Conservation (phyloP, 768 basidiomycete species). For the Mycena alexandri region DNA sequence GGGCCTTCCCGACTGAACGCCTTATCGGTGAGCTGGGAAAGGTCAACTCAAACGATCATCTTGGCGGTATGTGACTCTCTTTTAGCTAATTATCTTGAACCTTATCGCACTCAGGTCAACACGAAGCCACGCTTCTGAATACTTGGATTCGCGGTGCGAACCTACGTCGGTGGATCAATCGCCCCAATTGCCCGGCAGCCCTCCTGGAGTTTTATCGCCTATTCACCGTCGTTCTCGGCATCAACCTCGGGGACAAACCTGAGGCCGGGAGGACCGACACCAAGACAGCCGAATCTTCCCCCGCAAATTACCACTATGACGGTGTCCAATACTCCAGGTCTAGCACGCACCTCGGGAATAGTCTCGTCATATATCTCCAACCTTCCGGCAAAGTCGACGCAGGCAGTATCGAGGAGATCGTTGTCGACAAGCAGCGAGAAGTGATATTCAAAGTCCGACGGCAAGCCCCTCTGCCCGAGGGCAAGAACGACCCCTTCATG, state of each 20-base stretch:
- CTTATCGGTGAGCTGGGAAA: slow-evolving; percentile 1
- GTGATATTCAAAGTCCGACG: slow-evolving; percentile 14
- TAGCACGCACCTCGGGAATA: slow-evolving; percentile 23
- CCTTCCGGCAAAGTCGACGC: neutral
- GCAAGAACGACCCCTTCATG: slow-evolving; percentile 10
- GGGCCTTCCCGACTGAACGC: neutral
- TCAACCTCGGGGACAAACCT: slow-evolving; percentile 16
- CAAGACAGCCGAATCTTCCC: neutral
- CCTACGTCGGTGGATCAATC: slow-evolving; percentile 38
- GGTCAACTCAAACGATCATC: neutral
- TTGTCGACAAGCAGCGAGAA: neutral
- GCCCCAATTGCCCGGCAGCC: slow-evolving; percentile 34
- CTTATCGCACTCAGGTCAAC: slow-evolving; percentile 12
- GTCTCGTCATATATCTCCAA: slow-evolving; percentile 21
- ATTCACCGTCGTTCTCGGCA: slow-evolving; percentile 22
- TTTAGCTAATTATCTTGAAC: neutral
- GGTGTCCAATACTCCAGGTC: slow-evolving; percentile 20
- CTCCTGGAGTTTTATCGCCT: slow-evolving; percentile 19
- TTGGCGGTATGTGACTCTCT: neutral
- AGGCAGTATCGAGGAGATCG: neutral
- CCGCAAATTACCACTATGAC: slow-evolving; percentile 8
- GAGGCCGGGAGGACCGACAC: neutral
- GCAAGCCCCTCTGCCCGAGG: slow-evolving; percentile 19
- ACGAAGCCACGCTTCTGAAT: slow-evolving; percentile 27
- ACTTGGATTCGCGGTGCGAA: slow-evolving; percentile 28